phyloP scores from a whole-genome alignment of 2,329 filamentous ascomycete genomes.

The Gyromitra esculenta region DNA sequence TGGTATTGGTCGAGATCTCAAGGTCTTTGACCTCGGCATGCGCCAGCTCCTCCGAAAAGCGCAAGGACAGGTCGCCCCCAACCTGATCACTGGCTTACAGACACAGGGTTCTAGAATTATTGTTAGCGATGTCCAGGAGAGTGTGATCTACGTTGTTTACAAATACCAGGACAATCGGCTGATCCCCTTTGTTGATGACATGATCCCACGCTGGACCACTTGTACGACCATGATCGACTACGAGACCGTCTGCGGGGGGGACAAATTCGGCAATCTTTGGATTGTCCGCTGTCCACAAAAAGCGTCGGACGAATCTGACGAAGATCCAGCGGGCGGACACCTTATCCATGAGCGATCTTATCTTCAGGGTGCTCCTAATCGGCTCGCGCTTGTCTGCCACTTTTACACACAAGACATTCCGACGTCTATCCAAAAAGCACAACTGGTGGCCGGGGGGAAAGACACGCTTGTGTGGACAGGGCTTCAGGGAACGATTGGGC shows the following conservation, averaged over 20 bases:
- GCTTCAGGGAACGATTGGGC: constrained; percentile 91
- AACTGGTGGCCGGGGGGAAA: constrained; percentile 87
- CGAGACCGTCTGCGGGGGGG: constrained; percentile 90
- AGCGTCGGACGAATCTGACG: constrained; percentile 87
- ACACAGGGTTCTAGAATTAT: constrained; percentile 91
- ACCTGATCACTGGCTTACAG: constrained; percentile 86
- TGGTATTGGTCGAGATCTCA: constrained; percentile 83
- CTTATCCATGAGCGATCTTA: constrained; percentile 91
- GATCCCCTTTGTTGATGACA: constrained; percentile 93
- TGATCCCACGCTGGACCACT: constrained; percentile 87
- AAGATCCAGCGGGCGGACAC: constrained; percentile 88
- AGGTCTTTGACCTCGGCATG: constrained; percentile 92
- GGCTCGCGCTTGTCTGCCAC: constrained; percentile 85
- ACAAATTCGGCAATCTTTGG: constrained; percentile 98
- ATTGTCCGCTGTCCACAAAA: constrained; percentile 87
- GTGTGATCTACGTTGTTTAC: constrained; percentile 90
- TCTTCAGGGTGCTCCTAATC: constrained; percentile 86
- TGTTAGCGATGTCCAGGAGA: constrained; percentile 91
- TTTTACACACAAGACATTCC: constrained; percentile 93
- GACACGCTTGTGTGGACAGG: constrained; percentile 94
- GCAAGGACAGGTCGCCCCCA: constrained; percentile 79
- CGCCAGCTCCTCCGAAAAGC: constrained; percentile 91
- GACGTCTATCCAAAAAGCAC: constrained; percentile 86
- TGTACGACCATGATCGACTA: constrained; percentile 96
- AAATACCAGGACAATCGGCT: constrained; percentile 90